Evolutionary conservation across 1,284 basidiomycete species (phyloP).

Genomic region (Mycosarcoma mackinlayi): DNA sequence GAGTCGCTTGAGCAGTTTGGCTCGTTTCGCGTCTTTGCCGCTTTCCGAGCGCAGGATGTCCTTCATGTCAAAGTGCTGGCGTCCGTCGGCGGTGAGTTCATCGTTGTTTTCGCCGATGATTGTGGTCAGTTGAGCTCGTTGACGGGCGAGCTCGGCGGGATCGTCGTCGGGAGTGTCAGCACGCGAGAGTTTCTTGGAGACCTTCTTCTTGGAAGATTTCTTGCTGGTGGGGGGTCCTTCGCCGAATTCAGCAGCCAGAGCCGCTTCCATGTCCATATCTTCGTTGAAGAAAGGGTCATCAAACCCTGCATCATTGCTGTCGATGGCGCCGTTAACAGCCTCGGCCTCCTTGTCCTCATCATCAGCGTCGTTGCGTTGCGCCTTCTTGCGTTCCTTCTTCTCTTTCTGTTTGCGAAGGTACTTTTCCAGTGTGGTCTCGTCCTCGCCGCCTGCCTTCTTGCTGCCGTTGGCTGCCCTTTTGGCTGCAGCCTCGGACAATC

Average conservation of each 20-base stretch:
- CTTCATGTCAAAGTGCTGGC: constrained; percentile 88
- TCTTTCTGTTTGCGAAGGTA: constrained; percentile 66
- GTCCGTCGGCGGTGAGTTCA: constrained; percentile 49
- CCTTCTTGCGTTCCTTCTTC: constrained; percentile 61
- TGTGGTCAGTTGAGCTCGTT: constrained; percentile 36
- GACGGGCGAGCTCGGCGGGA: constrained; percentile 27
- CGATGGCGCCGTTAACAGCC: constrained; percentile 20
- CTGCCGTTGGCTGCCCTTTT: constrained; percentile 34
- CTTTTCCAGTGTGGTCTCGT: constrained; percentile 67
- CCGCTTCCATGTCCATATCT: constrained; percentile 63
- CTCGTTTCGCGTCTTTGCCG: constrained; percentile 67
- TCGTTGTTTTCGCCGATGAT: constrained; percentile 52
- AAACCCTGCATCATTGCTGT: constrained; percentile 39
- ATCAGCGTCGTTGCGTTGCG: constrained; percentile 22
- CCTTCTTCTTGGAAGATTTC: constrained; percentile 17
- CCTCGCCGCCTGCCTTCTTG: constrained; percentile 33
- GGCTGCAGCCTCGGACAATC: constrained; percentile 57
- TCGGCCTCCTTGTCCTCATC: constrained; percentile 13
- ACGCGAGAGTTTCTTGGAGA: constrained; percentile 9
- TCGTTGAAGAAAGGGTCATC: constrained; percentile 74
- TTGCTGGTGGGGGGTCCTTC: constrained; percentile 67
- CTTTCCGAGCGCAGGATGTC: constrained; percentile 88
- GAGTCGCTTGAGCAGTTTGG: constrained; percentile 47
- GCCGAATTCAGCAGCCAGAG: constrained; percentile 67
- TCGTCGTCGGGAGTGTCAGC: constrained; percentile 7